Evolutionary conservation across 2,329 filamentous ascomycete genomes (phyloP).

Genomic region (Cordyceps cateniannulata): DNA sequence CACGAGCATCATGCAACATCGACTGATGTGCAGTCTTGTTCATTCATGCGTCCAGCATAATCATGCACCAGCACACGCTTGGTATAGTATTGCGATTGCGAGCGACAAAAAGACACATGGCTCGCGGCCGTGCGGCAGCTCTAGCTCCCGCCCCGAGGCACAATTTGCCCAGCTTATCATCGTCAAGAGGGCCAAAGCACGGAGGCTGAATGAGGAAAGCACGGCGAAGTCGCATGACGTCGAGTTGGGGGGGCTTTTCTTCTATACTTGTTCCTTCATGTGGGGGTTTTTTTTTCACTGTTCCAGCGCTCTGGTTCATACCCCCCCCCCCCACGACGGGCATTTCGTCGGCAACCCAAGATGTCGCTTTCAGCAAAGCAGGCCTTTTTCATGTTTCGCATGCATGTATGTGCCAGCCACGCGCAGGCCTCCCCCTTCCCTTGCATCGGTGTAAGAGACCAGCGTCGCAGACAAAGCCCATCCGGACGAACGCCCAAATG

Average conservation of each 20-base stretch:
- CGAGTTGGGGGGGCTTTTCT: too few relatives aligned
- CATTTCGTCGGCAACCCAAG: background rate
- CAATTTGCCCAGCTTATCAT: too few relatives aligned
- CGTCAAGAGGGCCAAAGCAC: too few relatives aligned
- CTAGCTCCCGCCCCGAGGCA: background rate
- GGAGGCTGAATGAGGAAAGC: background rate
- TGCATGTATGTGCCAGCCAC: background rate
- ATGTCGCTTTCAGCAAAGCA: background rate
- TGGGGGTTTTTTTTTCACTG: too few relatives aligned
- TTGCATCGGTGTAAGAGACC: too few relatives aligned
- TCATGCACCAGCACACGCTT: background rate
- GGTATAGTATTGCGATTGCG: background rate
- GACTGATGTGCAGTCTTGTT: background rate
- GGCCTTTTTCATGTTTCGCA: background rate
- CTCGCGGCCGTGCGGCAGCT: background rate
- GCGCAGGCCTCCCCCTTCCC: too few relatives aligned
- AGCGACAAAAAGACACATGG: background rate
- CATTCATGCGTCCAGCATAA: background rate
- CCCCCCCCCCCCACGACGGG: too few relatives aligned
- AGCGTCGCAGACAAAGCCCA: background rate
- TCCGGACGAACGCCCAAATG: too few relatives aligned
- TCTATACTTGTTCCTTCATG: too few relatives aligned
- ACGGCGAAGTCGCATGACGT: background rate
- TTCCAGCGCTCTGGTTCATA: too few relatives aligned
- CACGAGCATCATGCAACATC: background rate